A percentile compares a stretch with the other conserved stretches of the same genome.
phyloP scores from a whole-genome alignment of 2,329 filamentous ascomycete species.

The Cytospora piceicola region DNA sequence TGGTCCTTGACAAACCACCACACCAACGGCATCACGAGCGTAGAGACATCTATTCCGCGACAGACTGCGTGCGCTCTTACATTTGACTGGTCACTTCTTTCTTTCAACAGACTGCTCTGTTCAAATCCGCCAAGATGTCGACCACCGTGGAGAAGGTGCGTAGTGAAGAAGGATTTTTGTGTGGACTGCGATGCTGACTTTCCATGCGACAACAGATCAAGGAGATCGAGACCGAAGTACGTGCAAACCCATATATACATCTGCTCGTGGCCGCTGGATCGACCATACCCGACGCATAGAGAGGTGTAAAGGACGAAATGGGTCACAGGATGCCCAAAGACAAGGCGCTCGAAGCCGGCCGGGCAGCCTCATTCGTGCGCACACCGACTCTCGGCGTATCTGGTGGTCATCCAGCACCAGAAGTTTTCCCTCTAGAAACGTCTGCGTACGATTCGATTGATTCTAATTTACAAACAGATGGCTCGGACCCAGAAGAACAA shows the following conservation, averaged over 20 bases:
- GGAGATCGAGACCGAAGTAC: slow-evolving; percentile 91
- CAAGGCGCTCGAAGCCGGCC: neutral
- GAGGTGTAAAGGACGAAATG: neutral
- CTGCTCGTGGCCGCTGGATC: neutral
- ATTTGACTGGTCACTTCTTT: neutral
- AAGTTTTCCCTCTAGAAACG: neutral
- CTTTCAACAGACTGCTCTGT: slow-evolving; percentile 14
- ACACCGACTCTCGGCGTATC: neutral
- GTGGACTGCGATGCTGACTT: slow-evolving; percentile 38
- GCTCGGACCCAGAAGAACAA: slow-evolving; percentile 80
- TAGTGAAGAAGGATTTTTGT: slow-evolving; percentile 26
- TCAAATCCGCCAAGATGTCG: slow-evolving; percentile 69
- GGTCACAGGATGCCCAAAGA: neutral
- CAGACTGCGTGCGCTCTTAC: neutral
- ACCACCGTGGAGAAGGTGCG: slow-evolving; percentile 95
- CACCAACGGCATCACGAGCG: slow-evolving; percentile 2
- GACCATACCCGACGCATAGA: neutral
- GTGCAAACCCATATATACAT: slow-evolving; percentile 38
- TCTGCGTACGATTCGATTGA: slow-evolving; percentile 5
- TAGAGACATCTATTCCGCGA: neutral
- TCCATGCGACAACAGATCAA: slow-evolving; percentile 73
- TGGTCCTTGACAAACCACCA: slow-evolving; percentile 10
- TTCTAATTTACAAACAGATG: slow-evolving; percentile 63
- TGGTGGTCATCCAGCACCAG: neutral
- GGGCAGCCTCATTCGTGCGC: neutral